Evolutionary conservation across 768 basidiomycete species (phyloP), one percentile per base, ranked within the genome.

Genomic region (Suillus luteus): DNA sequence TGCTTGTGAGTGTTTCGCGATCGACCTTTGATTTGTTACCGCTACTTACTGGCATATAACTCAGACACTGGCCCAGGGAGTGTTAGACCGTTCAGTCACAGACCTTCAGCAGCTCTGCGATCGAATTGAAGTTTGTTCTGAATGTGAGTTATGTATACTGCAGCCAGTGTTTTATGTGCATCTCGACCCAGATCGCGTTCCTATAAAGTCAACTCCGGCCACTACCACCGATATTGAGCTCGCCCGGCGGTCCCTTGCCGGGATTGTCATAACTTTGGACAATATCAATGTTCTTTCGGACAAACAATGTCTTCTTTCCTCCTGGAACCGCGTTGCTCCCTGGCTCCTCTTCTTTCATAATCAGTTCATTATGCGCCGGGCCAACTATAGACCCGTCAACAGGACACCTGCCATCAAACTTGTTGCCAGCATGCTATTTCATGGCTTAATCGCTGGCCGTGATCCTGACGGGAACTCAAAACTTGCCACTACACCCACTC

Each of bases 181-280:
- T 15, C 55, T 57, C 55, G 24, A 57, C 55, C 38, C 55, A 57
- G 22, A 40, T 22, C 24, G 38, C 38, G 10, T 57, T 57, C 55
- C 55, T 57, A 35, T 38, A 40, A 17, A 57, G 17, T 57, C 55
- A 27, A 40, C 24, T 17, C 55, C 55, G 17, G 38, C 24, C 38
- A 10, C 15, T 40, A 58, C 19, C n/a, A 58, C 31, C 9, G 41
- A 60, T 38, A 60, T 60, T 4, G 51, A 58, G 52, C 33, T 60
- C 37, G 59, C 59, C n/a, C 8, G 31, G 17, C 38, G 51, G 43
- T 60, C 59, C 17, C 31, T 57, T 17, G 2, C 24, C 5, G 55
- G 55, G 38, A 57, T 57, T 5, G 24, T 27, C 19, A 8, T 14
- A 40, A 40, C 24, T 22, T 27, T 24, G 15, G 14, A 17, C 55